phyloP scores from a whole-genome alignment of 257 asterid genomes.

The Solanum sejunctum region DNA sequence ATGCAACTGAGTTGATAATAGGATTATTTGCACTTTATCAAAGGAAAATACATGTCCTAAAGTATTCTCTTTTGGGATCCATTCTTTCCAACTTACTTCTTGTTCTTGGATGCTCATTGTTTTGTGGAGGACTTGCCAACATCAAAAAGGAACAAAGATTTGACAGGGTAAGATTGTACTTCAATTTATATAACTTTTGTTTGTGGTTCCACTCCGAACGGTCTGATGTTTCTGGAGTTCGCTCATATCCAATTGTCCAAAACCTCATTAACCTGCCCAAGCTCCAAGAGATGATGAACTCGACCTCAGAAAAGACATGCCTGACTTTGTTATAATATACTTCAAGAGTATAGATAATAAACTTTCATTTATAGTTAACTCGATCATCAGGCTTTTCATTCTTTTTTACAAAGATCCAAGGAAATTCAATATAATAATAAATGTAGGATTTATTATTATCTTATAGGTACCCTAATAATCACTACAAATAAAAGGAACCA shows the following conservation, averaged over 20 bases:
- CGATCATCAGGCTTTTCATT: background rate
- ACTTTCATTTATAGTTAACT: background rate
- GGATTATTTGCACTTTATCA: constrained; percentile 25
- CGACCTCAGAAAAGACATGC: background rate
- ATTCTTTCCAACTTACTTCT: constrained; percentile 36
- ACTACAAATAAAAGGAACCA: background rate
- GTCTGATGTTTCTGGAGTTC: background rate
- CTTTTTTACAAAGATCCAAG: background rate
- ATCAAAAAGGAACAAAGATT: constrained; percentile 26
- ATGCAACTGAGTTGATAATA: constrained; percentile 39
- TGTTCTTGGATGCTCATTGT: constrained; percentile 29
- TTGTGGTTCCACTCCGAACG: background rate
- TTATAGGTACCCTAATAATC: background rate
- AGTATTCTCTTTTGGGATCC: constrained; percentile 36
- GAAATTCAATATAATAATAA: background rate
- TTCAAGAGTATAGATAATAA: background rate
- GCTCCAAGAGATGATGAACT: background rate
- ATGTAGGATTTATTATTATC: background rate
- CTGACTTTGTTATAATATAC: background rate
- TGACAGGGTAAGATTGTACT: constrained; percentile 18
- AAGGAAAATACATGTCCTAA: constrained; percentile 23
- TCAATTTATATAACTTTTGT: background rate
- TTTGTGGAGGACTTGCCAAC: constrained; percentile 27
- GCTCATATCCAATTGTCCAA: background rate
- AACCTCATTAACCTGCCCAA: background rate